Base-by-base conservation (phyloP, 1,139 yeast species). In the Yamadazyma pseudoaaseri region DNA sequence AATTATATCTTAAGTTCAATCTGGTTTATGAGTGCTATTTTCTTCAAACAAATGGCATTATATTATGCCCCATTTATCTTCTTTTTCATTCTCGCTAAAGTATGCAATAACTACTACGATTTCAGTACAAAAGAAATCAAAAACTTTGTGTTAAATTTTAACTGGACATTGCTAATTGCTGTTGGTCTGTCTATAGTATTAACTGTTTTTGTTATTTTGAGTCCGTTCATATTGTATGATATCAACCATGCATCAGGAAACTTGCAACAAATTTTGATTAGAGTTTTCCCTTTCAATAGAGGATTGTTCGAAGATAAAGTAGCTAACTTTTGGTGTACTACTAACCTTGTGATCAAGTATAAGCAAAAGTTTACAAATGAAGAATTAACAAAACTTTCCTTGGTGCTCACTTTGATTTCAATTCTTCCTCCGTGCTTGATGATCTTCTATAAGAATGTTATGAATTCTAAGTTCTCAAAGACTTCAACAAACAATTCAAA, bases 241-340 rank as follows among this genome's bases (percentile, higher is more conserved):
- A 3, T 48, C 49, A 37, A 33, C 45, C 31, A 35, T 18, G 5
- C 65, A 48, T 33, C 45, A 2, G 31, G 37, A 8, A 40, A 40
- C 23, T 37, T 52, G 49, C 17, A 25, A 36, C 77, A 58, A 57
- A 70, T 65, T 29, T 60, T 86, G 13, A 58, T 68, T 30, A 73
- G 98, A 44, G 82, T 92, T 20, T 92, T 92, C 58, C 98, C 99
- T 2, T 90, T 92, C 51, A 77, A 79, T 30, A 73, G 98, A 52
- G 98, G 98, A 0, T 70, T 94, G n/a, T 92, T 94, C 70, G 98
- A 92, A 58, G 98, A 92, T 55, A 92, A 92, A 57, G 98, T 94
- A 10, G 97, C 96, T 31, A 92, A 90, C 53, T 82, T 92, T 49
- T 92, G 99, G 99, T 90, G 98, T 57, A 82, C 95, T 7, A 66